A percentile compares a stretch with the other conserved stretches of the same genome.
These are phyloP conservation scores for Pyricularia grisea DNA, from an alignment of 2,329 filamentous ascomycete genomes.

Conservation along the genomic window DNA sequence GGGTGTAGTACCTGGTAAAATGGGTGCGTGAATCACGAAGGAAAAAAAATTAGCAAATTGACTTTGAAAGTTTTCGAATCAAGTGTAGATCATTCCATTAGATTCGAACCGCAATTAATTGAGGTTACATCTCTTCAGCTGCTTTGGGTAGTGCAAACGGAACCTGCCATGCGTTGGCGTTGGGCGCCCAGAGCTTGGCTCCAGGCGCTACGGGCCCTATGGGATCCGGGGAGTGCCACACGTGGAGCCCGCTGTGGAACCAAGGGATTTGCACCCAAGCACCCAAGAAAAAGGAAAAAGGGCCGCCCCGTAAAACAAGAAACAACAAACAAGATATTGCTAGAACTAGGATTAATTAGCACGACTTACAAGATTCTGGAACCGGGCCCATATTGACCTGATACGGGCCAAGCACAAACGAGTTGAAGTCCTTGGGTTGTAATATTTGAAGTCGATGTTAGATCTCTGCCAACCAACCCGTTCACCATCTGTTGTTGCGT, in stretches of 20 bases:
- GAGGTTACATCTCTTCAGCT: neutral
- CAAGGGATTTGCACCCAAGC: no score
- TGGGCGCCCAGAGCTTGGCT: neutral
- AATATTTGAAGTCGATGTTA: neutral
- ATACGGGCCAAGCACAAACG: constrained; percentile 7
- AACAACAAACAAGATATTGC: neutral
- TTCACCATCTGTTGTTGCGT: neutral
- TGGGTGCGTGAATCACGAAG: neutral
- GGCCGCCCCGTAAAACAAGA: neutral
- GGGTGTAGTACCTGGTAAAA: constrained; percentile 47
- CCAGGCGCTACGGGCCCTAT: neutral
- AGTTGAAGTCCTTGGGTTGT: constrained; percentile 1
- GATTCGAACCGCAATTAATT: neutral
- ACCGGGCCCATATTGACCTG: constrained; percentile 6
- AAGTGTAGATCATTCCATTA: neutral
- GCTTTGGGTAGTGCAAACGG: neutral
- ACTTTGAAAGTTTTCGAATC: neutral
- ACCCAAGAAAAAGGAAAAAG: neutral
- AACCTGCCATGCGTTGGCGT: neutral
- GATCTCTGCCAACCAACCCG: neutral
- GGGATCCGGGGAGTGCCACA: neutral
- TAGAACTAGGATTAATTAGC: neutral
- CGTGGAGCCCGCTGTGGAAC: neutral
- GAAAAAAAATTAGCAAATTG: neutral
- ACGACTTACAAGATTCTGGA: constrained; percentile 3